phyloP scores from a whole-genome alignment of 306 rosid species.

The Medicago truncatula region MtrunA17r5.0-ANR NC_053045.1:52164001-52164500 shows the following conservation, averaged over 20 bases:
- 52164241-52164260: neutral
- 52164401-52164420: slow-evolving; percentile 8
- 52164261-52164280: neutral
- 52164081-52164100: neutral
- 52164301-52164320: slow-evolving; percentile 28
- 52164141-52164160: neutral
- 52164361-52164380: slow-evolving; percentile 26
- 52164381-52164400: slow-evolving; percentile 53
- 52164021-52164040: too few relatives aligned
- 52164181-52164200: neutral
- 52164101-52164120: neutral
- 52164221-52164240: neutral
- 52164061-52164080: too few relatives aligned
- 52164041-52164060: too few relatives aligned
- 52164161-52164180: neutral
- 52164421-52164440: neutral
- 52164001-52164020: too few relatives aligned
- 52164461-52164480: slow-evolving; percentile 54
- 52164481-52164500: slow-evolving; percentile 57
- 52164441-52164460: slow-evolving; percentile 27
- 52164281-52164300: neutral
- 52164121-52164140: too few relatives aligned
- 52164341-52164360: neutral
- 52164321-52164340: slow-evolving; percentile 37
- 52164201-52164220: neutral